Evolutionary conservation across 1,284 basidiomycete species (phyloP).

Genomic region (Papiliotrema fonsecae): DNA sequence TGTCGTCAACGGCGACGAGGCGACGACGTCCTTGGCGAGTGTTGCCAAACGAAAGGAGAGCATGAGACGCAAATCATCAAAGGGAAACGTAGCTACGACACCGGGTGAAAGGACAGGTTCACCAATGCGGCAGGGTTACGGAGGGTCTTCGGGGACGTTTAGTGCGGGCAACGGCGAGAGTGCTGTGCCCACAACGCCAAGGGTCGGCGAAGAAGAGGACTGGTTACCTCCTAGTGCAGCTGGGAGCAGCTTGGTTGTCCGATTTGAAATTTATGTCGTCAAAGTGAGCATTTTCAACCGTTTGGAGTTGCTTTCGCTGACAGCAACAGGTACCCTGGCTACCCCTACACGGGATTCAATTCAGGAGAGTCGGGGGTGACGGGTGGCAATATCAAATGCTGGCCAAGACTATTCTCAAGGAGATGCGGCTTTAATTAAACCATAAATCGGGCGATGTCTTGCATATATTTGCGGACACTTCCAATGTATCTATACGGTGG

Average conservation of each 20-base stretch:
- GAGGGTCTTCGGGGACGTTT: constrained; percentile 11
- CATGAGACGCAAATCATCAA: constrained; percentile 19
- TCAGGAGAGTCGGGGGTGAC: constrained; percentile 84
- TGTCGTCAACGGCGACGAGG: constrained; percentile 51
- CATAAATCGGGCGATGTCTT: too few relatives aligned
- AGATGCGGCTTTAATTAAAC: constrained; percentile 88
- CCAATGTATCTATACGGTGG: too few relatives aligned
- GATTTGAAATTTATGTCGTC: constrained; percentile 91
- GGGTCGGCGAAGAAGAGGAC: constrained; percentile 54
- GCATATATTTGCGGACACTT: too few relatives aligned
- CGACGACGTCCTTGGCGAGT: constrained; percentile 15
- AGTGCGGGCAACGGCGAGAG: constrained; percentile 7
- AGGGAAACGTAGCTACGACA: constrained; percentile 4
- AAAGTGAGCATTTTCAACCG: constrained; percentile 63
- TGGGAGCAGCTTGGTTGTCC: constrained; percentile 69
- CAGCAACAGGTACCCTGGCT: constrained; percentile 83
- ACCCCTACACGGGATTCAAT: constrained; percentile 92
- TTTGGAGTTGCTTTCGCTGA: constrained; percentile 5
- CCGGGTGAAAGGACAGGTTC: constrained; percentile 5
- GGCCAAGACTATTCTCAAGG: constrained; percentile 85
- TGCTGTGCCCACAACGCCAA: constrained; percentile 3
- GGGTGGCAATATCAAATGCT: constrained; percentile 98
- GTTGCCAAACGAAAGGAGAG: constrained; percentile 15
- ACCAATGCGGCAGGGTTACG: constrained; percentile 5
- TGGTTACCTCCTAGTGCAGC: constrained; percentile 59